Evolutionary conservation across 768 basidiomycete genomes (phyloP), one percentile per base, ranked within the genome.

Genomic region (Lepiota subincarnata): DNA sequence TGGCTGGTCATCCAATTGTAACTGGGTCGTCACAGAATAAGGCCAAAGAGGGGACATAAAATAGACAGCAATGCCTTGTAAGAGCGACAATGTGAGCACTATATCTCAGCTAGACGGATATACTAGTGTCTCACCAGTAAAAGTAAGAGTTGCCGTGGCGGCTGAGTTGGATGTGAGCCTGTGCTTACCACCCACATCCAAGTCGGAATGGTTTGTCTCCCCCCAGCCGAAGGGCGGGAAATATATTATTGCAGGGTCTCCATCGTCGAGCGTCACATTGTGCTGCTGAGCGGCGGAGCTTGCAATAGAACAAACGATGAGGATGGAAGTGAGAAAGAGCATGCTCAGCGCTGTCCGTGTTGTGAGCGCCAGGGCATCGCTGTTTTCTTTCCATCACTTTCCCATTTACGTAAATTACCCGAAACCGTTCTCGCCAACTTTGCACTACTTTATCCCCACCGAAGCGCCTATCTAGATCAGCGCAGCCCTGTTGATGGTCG

Each of bases 41-140:
- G 73, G 73, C 74, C 73, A 76, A 11, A 63, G 59, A 18, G 73
- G 70, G 0, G 69, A 66, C 55, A 71, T 55, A 53, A 69, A 71
- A 41, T 70, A 73, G 7, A 75, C 60, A 12, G 70, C 70, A 5
- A 67, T 61, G 19, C 73, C 73, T 74, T 26, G 18, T 2, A 28
- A 31, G 20, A 26, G n/a, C 13, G 19, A 12, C 22, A 3, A 19
- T 18, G 40, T 18, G 20, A 19, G 18, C 8, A 37, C 6, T 4
- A 12, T 8, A 28, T 31, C 24, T 24, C 2, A 24, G 24, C 24
- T 2, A 24, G n/a, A 35, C 10, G 14, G 20, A 8, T 1, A 8
- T 11, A 31, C 4, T 26, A 8, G 14, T 12, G 13, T 2, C 38
- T 47, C 19, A 58, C 57, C 57, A 36, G 49, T 50, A 22, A 58